Conservation (phyloP, 805 yeast genomes). For the Ogataea populi-albae region DNA sequence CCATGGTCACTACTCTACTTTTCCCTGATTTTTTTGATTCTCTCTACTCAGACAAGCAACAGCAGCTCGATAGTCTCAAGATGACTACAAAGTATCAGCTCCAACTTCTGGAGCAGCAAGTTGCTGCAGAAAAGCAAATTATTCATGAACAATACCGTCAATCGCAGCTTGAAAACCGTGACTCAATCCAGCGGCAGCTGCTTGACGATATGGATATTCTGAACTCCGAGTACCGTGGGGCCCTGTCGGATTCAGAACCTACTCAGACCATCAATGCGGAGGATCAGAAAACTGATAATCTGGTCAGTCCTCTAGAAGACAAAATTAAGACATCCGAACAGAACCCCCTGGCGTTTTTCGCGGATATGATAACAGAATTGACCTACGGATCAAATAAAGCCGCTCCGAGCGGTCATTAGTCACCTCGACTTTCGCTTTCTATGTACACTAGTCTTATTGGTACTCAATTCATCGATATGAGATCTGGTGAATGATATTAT, state of each 20-base stretch:
- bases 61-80: conserved; percentile 11
- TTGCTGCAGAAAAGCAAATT: conserved; percentile 7
- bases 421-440: too few species aligned
- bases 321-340: background rate
- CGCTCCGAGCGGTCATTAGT: too few species aligned
- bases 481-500: too few species aligned
- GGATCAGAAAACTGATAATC: background rate
- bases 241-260: conserved; percentile 3
- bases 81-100: conserved; percentile 13
- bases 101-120: conserved; percentile 12
- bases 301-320: background rate
- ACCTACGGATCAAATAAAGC: too few species aligned
- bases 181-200: conserved; percentile 14
- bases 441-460: too few species aligned
- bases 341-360: conserved; percentile 14
- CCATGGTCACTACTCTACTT: conserved; percentile 9
- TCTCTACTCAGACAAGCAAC: conserved; percentile 10
- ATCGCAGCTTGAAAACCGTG: conserved; percentile 22
- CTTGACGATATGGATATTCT: conserved; percentile 15
- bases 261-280: background rate
- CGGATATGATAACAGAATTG: conserved; percentile 13
- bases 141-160: conserved; percentile 10
- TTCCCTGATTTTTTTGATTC: conserved; percentile 17
- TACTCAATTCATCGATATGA: too few species aligned
- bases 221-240: conserved; percentile 15